Conservation (phyloP, 1,139 yeast species). For the Taiozyma sp. region DNA sequence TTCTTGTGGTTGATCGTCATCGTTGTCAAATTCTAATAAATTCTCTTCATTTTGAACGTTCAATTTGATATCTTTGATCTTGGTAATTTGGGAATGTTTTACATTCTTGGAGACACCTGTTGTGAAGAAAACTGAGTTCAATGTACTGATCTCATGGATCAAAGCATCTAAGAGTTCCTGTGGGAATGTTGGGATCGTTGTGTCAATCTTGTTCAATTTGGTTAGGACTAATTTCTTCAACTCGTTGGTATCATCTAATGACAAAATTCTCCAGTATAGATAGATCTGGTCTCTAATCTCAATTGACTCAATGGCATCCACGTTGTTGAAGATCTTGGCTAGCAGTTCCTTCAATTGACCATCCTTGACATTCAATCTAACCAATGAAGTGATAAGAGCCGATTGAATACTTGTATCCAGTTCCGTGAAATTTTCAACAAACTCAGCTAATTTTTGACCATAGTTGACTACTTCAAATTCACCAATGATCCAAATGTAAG, state of each 20-base stretch:
- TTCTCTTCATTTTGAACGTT: slow-evolving; percentile 85
- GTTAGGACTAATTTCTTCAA: slow-evolving; percentile 47
- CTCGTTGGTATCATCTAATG: slow-evolving; percentile 29
- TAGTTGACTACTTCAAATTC: slow-evolving; percentile 70
- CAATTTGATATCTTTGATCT: slow-evolving; percentile 72
- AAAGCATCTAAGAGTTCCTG: slow-evolving; percentile 65
- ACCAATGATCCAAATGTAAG: slow-evolving; percentile 88
- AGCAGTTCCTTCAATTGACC: slow-evolving; percentile 43
- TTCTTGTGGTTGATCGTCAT: not conserved
- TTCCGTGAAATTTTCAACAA: slow-evolving; percentile 63
- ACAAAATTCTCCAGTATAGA: slow-evolving; percentile 88
- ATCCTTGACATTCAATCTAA: slow-evolving; percentile 52
- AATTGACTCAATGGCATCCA: slow-evolving; percentile 79
- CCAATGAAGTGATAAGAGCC: slow-evolving; percentile 71
- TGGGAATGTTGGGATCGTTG: slow-evolving; percentile 69
- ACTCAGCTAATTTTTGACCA: slow-evolving; percentile 37
- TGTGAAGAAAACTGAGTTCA: slow-evolving; percentile 86
- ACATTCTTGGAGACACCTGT: slow-evolving; percentile 47
- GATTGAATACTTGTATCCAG: slow-evolving; percentile 76
- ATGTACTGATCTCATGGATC: slow-evolving; percentile 72
- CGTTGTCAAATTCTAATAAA: slow-evolving; percentile 73
- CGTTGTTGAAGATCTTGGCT: slow-evolving; percentile 75
- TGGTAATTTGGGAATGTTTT: slow-evolving; percentile 37
- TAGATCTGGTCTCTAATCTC: slow-evolving; percentile 95
- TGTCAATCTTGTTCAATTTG: slow-evolving; percentile 64